These are phyloP conservation scores for Fusarium sororula DNA, from an alignment of 2,329 filamentous ascomycete genomes.

Conservation along the genomic window DNA sequence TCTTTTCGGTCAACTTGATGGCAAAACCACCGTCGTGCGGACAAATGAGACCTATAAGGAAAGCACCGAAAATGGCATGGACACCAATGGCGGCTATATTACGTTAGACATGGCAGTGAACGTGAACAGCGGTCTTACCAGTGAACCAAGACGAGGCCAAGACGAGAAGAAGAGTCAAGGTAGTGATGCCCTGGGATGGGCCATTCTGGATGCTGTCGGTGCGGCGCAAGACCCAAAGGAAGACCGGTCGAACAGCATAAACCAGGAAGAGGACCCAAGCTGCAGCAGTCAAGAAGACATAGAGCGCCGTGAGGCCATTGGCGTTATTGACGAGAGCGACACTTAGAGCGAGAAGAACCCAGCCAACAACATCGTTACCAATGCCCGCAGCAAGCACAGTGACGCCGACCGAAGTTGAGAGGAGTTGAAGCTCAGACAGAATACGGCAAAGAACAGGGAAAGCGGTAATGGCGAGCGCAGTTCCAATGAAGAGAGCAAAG, in stretches of 20 bases:
- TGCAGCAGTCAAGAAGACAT: slow-evolving; percentile 78
- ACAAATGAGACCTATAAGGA: slow-evolving; percentile 87
- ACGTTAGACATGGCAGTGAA: not conserved
- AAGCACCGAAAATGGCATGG: slow-evolving; percentile 94
- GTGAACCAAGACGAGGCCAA: slow-evolving; percentile 88
- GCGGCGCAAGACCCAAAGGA: slow-evolving; percentile 77
- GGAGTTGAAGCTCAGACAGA: slow-evolving; percentile 86
- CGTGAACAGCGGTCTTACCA: slow-evolving; percentile 44
- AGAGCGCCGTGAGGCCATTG: slow-evolving; percentile 83
- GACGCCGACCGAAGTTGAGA: slow-evolving; percentile 83
- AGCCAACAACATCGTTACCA: slow-evolving; percentile 80
- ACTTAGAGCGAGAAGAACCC: slow-evolving; percentile 92
- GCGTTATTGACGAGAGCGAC: slow-evolving; percentile 92
- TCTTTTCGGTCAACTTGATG: slow-evolving; percentile 91
- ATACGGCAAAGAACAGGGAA: slow-evolving; percentile 95
- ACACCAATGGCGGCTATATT: slow-evolving; percentile 76
- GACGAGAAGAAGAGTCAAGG: slow-evolving; percentile 81
- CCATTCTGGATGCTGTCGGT: slow-evolving; percentile 86
- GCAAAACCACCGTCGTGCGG: slow-evolving; percentile 90
- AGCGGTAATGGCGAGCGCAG: slow-evolving; percentile 91
- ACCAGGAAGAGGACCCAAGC: slow-evolving; percentile 82
- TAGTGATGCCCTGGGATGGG: slow-evolving; percentile 85
- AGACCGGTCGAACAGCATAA: slow-evolving; percentile 75
- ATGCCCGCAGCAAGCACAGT: slow-evolving; percentile 92
- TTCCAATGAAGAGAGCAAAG: slow-evolving; percentile 82